Evolutionary conservation across 2,329 filamentous ascomycete genomes (phyloP), one percentile per base, ranked within the genome.

Genomic region (Calonectria naviculata): DNA sequence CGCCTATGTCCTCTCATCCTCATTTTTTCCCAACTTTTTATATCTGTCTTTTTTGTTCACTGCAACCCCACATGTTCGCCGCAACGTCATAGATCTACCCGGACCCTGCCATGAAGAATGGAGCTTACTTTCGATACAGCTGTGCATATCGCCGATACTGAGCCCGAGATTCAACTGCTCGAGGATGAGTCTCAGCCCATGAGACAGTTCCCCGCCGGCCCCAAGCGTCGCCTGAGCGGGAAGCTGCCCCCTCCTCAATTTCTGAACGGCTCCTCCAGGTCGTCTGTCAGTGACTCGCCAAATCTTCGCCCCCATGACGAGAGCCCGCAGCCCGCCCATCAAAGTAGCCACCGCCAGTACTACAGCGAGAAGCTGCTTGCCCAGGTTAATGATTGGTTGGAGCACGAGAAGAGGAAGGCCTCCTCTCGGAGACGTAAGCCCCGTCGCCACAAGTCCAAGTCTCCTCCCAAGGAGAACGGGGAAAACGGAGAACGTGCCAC

Each of bases 351-450:
- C 21, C 81, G 81, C 34, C 81, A 82, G 65, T 84, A 86, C 67
- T 82, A 85, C 61, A 86, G 86, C 64, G 86, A 91, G 75, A 89
- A 87, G 73, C 83, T 97, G 9, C 84, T 97, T 31, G 88, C 91
- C 24, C 94, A 97, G 79, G 91, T 98, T 17, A 88, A 90, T 29
- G 91, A 94, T 74, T 98, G 96, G 96, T 85, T 98, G 44, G 91
- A 95, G 76, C 90, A 92, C 61, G 95, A 98, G 83, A 93, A 92
- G 79, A 84, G 87, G 36, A 91, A 91, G 76, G 88, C 89, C 44
- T 83, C 87, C 12, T 87, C 87, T 62, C 90, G 88, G 79, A 87
- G 79, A 75, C 71, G 65, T 3, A 86, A 78, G 71, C 80, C 78
- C 42, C 85, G 75, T 38, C 71, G 82, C 71, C 85, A 83, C 76